These are phyloP conservation scores for Colletotrichum aenigma DNA, from an alignment of 2,329 filamentous ascomycete genomes.

Conservation along the genomic window DNA sequence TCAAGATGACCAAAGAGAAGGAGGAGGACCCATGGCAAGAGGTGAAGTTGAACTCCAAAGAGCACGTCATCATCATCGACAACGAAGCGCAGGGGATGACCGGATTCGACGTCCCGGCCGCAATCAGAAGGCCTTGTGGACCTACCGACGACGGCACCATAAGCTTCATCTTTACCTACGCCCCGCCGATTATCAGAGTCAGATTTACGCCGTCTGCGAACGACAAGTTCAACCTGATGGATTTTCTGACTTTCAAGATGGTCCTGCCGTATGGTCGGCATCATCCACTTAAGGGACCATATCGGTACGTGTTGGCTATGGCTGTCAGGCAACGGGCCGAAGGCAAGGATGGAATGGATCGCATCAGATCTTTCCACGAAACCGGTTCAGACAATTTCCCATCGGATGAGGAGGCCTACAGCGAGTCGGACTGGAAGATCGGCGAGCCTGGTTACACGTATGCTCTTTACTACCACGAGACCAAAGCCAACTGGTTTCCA, in stretches of 20 bases:
- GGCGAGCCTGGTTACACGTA: not conserved
- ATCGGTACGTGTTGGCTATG: not conserved
- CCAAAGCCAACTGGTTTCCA: not conserved
- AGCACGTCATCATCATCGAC: not conserved
- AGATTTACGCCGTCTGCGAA: not conserved
- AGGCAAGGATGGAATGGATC: not conserved
- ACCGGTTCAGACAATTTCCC: not conserved
- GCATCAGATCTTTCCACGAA: not conserved
- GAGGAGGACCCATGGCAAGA: not conserved
- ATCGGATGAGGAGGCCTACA: not conserved
- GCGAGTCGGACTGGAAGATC: not conserved
- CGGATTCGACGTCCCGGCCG: not conserved
- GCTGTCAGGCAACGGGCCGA: not conserved
- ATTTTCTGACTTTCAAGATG: not conserved
- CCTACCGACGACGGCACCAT: not conserved
- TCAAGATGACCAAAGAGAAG: not conserved
- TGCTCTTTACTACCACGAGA: not conserved
- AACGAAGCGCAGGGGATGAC: not conserved
- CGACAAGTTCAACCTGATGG: not conserved
- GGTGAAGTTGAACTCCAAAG: not conserved
- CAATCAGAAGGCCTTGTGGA: not conserved
- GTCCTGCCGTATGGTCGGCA: not conserved
- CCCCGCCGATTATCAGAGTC: not conserved
- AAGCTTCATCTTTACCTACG: not conserved
- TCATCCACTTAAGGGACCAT: not conserved